A percentile compares a stretch with the other conserved stretches of the same genome.
Evolutionary conservation across 306 rosid species (phyloP).

Genomic region (Ormosia semicastrata): DNA sequence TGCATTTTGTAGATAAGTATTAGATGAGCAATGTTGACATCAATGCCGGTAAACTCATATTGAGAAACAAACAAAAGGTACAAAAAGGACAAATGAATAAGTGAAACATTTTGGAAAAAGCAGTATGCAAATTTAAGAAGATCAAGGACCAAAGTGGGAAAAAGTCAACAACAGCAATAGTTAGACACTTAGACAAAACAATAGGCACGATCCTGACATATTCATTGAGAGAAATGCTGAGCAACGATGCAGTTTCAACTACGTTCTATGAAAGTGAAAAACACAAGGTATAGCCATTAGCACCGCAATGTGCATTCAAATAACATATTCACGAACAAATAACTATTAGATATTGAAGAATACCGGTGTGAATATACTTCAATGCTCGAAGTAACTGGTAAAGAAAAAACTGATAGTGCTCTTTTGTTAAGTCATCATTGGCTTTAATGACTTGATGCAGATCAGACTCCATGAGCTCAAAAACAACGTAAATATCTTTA

Average conservation of each 20-base stretch:
- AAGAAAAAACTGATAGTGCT: constrained; percentile 93
- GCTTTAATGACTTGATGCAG: constrained; percentile 98
- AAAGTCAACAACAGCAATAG: background rate
- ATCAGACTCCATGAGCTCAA: constrained; percentile 96
- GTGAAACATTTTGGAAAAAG: background rate
- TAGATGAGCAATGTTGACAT: constrained; percentile 31
- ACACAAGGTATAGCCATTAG: background rate
- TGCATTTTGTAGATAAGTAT: constrained; percentile 46
- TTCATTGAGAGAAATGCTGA: constrained; percentile 11
- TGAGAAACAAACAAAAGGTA: constrained; percentile 1
- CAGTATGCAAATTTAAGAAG: background rate
- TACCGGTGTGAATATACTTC: constrained; percentile 92
- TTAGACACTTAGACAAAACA: background rate
- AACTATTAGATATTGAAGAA: constrained; percentile 6
- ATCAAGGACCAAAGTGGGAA: background rate
- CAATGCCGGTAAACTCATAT: background rate
- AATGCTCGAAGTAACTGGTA: constrained; percentile 95
- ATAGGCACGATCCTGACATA: background rate
- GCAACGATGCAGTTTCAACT: background rate
- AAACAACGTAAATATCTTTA: constrained; percentile 91
- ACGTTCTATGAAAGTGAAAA: background rate
- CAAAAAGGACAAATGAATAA: background rate
- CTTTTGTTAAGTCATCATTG: constrained; percentile 80
- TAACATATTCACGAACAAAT: constrained; percentile 3
- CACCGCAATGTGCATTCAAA: constrained; percentile 1